Evolutionary conservation across 768 basidiomycete species (phyloP).

Genomic region (Auricularia cornea): DNA sequence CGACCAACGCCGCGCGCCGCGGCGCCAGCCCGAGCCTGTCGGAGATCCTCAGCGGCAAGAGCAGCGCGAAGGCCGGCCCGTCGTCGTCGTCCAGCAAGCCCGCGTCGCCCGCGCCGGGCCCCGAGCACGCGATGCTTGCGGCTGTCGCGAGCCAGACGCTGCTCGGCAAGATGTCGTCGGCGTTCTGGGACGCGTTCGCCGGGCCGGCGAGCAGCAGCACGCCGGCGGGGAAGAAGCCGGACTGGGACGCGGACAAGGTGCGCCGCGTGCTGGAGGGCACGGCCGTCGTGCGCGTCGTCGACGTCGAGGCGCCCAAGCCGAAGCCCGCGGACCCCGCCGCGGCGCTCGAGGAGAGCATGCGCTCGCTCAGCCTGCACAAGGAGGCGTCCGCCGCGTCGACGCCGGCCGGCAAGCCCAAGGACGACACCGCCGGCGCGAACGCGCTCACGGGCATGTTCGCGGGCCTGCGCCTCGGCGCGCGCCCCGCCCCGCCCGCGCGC

Average conservation of each 20-base stretch:
- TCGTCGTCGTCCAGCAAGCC: slow-evolving; percentile 28
- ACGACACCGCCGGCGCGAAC: background rate
- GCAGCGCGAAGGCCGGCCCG: slow-evolving; percentile 5
- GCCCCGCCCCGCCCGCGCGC: background rate
- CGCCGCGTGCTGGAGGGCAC: slow-evolving; percentile 73
- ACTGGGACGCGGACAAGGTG: slow-evolving; percentile 72
- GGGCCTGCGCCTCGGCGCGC: background rate
- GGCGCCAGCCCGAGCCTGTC: slow-evolving; percentile 13
- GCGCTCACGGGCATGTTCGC: background rate
- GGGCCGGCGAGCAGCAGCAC: slow-evolving; percentile 23
- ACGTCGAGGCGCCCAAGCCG: slow-evolving; percentile 31
- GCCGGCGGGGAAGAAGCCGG: slow-evolving; percentile 15
- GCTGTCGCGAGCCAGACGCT: slow-evolving; percentile 75
- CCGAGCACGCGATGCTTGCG: slow-evolving; percentile 49
- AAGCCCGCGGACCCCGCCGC: background rate
- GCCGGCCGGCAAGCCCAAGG: background rate
- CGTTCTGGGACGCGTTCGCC: slow-evolving; percentile 90
- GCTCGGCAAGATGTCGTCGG: slow-evolving; percentile 55
- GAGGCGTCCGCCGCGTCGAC: background rate
- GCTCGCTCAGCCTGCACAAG: slow-evolving; percentile 6
- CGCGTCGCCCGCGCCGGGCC: slow-evolving; percentile 19
- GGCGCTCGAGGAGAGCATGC: slow-evolving; percentile 16
- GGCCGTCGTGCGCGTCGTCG: slow-evolving; percentile 71
- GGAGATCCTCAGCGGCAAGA: slow-evolving; percentile 20
- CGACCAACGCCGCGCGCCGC: background rate